Base-by-base conservation (phyloP, 2,329 filamentous ascomycete genomes). In the Colletotrichum sp. region DNA sequence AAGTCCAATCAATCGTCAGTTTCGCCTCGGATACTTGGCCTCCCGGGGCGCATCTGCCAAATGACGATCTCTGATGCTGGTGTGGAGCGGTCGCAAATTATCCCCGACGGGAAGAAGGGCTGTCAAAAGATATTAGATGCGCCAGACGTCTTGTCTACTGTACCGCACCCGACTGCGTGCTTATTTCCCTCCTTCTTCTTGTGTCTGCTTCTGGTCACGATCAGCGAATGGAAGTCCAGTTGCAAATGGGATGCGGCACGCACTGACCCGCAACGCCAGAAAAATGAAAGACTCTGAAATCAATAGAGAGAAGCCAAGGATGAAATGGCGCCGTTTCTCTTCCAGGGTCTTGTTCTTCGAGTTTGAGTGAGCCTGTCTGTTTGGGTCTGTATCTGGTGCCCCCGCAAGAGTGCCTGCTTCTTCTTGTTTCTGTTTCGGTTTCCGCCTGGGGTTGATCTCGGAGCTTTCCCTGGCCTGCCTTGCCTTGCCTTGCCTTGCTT, bases 11-110 rank as follows among this genome's bases (percentile, higher is more conserved):
- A 72, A 34, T 72, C 55, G 68, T 52, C 39, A 26, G 65, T 44
- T 60, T 76, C 75, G 65, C 67, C 65, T 77, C 74, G 67, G 75
- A 64, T 68, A 44, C 70, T 71, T 71, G 70, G 67, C 59, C 34
- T 73, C 68, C 76, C 75, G 70, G 63, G 70, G 66, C 74, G 74
- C 70, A 77, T 74, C 74, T 77, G 76, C 71, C 76, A 77, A 77
- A 77, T 75, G 76, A 77, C 70, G 76, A 77, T 77, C 76, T 77
- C 67, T 76, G 44, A 63, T 66, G 68, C 57, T 52, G 62, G 70
- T 71, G 66, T 71, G 76, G 76, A 76, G 74, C 75, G 63, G 70
- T 22, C 66, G 76, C 64, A 72, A 68, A 77, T 77, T 76, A 48
- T 71, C 67, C 44, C 69, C 73, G 76, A 68, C 44, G 64, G 70